Percentiles rank a stretch among this genome's conserved stretches.
phyloP scores from a whole-genome alignment of 495 filamentous ascomycete species.

The Penicillium paradoxum region DNA sequence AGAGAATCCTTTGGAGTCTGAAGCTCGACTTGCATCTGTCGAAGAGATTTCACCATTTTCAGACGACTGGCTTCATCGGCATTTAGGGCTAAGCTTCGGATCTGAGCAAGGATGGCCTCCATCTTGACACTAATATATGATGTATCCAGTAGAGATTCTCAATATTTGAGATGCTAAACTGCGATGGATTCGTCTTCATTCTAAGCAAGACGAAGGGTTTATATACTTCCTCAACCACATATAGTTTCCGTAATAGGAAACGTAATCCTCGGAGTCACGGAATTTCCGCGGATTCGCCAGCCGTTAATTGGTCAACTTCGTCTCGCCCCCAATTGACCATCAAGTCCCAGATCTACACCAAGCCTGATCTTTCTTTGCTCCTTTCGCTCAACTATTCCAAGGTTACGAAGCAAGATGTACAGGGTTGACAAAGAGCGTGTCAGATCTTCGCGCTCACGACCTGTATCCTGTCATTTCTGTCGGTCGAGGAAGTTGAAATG shows the following conservation, averaged over 20 bases:
- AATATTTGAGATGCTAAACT: not conserved
- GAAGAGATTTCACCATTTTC: conserved; percentile 20
- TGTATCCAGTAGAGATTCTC: too few species aligned
- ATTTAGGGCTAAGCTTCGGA: conserved; percentile 14
- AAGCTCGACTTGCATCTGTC: conserved; percentile 12
- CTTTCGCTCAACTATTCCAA: too few species aligned
- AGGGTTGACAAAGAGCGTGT: conserved; percentile 12
- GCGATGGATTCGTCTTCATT: not conserved
- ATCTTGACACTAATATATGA: conserved; percentile 9
- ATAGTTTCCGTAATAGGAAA: not conserved
- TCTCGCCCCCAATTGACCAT: not conserved
- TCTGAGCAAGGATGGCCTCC: conserved; percentile 26
- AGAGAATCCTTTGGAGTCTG: conserved; percentile 20
- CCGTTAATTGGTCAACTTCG: conserved; percentile 13
- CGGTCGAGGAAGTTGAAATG: conserved; percentile 46
- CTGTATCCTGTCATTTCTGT: conserved; percentile 39
- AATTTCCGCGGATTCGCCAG: conserved; percentile 17
- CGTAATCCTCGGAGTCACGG: conserved; percentile 7
- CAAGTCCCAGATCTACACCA: not conserved
- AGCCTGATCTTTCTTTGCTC: not conserved
- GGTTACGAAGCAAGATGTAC: not conserved
- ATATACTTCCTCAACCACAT: not conserved
- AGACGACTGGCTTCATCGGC: conserved; percentile 20
- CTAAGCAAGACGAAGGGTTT: not conserved
- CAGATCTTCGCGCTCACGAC: conserved; percentile 18